Conservation (phyloP, 164 flowering plant genomes). For the Platanus orientalis region DNA sequence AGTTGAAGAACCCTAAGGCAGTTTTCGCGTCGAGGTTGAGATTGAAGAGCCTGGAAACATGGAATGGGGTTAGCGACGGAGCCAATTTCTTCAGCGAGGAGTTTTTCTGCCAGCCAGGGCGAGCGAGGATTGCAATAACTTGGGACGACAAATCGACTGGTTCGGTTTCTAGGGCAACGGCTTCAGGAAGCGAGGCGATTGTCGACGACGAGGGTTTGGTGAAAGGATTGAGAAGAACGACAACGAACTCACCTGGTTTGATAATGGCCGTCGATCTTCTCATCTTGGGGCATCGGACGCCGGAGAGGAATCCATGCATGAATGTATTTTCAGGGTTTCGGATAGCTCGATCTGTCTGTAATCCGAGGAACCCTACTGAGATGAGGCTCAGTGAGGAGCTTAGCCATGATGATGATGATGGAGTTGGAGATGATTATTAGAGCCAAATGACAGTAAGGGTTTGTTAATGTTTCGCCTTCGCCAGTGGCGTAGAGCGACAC, state of each 20-base stretch:
- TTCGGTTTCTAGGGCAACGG: slow-evolving; percentile 14
- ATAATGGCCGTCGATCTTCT: slow-evolving; percentile 25
- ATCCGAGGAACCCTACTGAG: no score
- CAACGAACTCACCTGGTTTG: slow-evolving; percentile 21
- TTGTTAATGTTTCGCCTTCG: no score
- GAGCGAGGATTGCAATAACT: slow-evolving; percentile 36
- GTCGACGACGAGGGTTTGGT: slow-evolving; percentile 13
- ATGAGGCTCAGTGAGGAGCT: no score
- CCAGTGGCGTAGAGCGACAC: no score
- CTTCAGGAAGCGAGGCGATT: slow-evolving; percentile 16
- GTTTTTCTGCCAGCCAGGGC: slow-evolving; percentile 52
- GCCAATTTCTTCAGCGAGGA: slow-evolving; percentile 44
- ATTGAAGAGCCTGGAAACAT: slow-evolving; percentile 42
- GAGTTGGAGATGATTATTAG: no score
- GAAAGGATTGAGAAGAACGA: slow-evolving; percentile 5
- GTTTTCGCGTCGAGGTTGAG: slow-evolving; percentile 40
- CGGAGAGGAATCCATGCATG: slow-evolving; percentile 28
- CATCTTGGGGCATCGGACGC: slow-evolving; percentile 23
- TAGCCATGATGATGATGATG: no score
- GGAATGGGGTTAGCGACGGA: slow-evolving; percentile 42
- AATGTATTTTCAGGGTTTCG: slow-evolving; percentile 1
- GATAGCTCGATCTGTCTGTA: neutral
- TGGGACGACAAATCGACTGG: slow-evolving; percentile 14
- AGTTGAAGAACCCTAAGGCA: slow-evolving; percentile 58
- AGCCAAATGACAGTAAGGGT: no score